phyloP scores from a whole-genome alignment of 176 grass and related monocot species.

The Dactylis glomerata region DNA sequence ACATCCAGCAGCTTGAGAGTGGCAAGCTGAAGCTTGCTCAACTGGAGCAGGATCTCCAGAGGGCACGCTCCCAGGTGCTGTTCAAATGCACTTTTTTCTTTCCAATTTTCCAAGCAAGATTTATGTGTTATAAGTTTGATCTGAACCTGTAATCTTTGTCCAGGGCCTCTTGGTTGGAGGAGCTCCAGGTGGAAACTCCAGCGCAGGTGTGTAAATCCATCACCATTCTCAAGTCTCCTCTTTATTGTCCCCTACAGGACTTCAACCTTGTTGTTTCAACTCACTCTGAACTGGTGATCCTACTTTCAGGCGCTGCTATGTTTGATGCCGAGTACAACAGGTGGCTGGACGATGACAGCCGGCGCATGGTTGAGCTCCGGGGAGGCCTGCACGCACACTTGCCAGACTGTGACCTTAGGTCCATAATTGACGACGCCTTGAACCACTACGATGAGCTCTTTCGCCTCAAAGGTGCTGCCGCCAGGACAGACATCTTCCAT shows the following conservation, averaged over 20 bases:
- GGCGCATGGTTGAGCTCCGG: constrained; percentile 53
- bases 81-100: background rate
- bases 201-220: constrained; percentile 46
- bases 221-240: background rate
- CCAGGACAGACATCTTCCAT: constrained; percentile 74
- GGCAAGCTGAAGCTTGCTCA: constrained; percentile 76
- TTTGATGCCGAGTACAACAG: constrained; percentile 66
- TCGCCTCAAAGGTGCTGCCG: constrained; percentile 42
- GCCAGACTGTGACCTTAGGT: constrained; percentile 61
- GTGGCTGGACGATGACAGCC: constrained; percentile 63
- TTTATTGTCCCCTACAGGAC: background rate
- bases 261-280: background rate
- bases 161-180: constrained; percentile 69
- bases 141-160: constrained; percentile 20
- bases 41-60: constrained; percentile 79
- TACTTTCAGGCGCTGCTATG: constrained; percentile 36
- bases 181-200: constrained; percentile 53
- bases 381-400: constrained; percentile 47
- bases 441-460: constrained; percentile 72
- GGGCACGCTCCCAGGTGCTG: constrained; percentile 70
- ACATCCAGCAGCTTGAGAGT: constrained; percentile 78
- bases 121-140: background rate
- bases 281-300: background rate
- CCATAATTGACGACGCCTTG: constrained; percentile 55
- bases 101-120: background rate